Evolutionary conservation across 1,139 yeast species (phyloP).

Genomic region (Diutina sp.): DNA sequence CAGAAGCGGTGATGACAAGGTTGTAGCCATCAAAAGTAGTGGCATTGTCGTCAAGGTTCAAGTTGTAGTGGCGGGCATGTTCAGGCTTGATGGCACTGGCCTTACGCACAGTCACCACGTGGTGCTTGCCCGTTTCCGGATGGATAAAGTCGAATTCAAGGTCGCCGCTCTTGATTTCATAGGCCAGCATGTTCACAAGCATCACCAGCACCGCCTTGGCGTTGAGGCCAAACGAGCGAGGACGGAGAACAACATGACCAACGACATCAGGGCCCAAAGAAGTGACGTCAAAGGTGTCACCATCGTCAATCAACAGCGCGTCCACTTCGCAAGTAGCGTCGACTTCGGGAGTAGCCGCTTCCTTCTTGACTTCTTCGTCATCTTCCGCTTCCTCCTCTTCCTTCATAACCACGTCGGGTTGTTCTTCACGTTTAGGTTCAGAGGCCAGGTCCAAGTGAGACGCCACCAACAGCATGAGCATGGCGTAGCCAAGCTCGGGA

Average conservation of each 20-base stretch:
- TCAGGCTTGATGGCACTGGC: conserved; percentile 1
- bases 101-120: background rate
- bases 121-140: background rate
- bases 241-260: background rate
- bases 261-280: background rate
- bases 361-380: background rate
- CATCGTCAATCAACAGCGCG: background rate
- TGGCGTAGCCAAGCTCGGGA: background rate
- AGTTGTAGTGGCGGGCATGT: background rate
- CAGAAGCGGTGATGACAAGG: background rate
- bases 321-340: background rate
- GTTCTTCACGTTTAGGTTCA: background rate
- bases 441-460: background rate
- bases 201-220: background rate
- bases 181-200: background rate
- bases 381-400: background rate
- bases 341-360: background rate
- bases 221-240: background rate
- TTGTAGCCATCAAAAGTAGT: background rate
- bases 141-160: background rate
- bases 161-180: background rate
- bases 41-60: background rate
- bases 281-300: background rate
- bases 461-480: background rate
- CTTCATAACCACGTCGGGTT: background rate